Base-by-base conservation (phyloP, 2,329 filamentous ascomycete species). In the Botrytis tulipae region DNA sequence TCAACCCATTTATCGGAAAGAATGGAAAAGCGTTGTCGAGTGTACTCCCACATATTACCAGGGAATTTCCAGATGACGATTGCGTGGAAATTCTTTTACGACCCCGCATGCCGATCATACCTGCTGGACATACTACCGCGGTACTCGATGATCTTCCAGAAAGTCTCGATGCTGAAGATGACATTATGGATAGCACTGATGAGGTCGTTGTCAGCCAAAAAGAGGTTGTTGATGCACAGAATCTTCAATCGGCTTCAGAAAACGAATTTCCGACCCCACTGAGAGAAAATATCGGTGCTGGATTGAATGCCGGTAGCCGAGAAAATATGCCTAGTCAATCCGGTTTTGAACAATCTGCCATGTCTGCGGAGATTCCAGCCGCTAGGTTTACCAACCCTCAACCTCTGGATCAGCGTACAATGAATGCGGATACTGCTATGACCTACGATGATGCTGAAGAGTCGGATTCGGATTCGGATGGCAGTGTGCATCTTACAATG, bases 41-140 rank as follows among this genome's bases (percentile, higher is more conserved):
- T 81, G 91, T 97, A 66, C 83, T 97, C 66, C 95, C 95, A 0
- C 92, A 97, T 78, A 84, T 98, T 40, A 88, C 90, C 12, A 87
- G 90, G 72, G 87, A 88, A 69, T 93, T 90, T 78, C 86, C 90
- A 0, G 81, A 86, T 18, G 88, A 91, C 68, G 85, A 88, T 73
- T 87, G 87, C 25, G 88, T 96, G 1, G 95, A 98, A 82, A 87
- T 92, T 16, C 81, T 98, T 73, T 85, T 88, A 35, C 82, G 85
- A 70, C 86, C 86, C 20, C 82, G 86, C 61, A 85, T 87, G 84
- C 85, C 86, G 2, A 80, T 85, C 72, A 74, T 82, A 77, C 74
- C 78, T 80, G 70, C 76, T 48, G 71, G 60, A 32, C 65, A 67
- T 25, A 69, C 12, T 6, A 22, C 37, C 5, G 7, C 66, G 29